Evolutionary conservation across 257 asterid species (phyloP), one percentile per base, ranked within the genome.

Genomic region (Jaltomata sinuosa): DNA sequence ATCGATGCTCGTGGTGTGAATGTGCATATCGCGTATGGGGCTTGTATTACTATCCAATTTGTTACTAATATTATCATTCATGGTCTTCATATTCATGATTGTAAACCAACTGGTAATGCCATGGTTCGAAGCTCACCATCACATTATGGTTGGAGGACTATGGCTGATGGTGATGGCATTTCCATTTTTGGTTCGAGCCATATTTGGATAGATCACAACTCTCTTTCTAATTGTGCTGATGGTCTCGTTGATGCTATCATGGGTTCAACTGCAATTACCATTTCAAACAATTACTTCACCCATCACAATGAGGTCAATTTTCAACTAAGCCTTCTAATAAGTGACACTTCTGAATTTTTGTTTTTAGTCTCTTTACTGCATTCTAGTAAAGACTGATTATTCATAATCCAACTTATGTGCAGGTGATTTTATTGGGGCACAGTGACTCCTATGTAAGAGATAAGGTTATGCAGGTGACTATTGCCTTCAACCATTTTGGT

Each of bases 251-350:
- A 95, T 83, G 98, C 97, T 22, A 87, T 95, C 69, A 93, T 93
- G 98, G 98, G 94, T 1, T 96, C 99, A 4, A 96, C 99, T 0
- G 98, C 98, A 15, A 92, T 96, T 68, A 96, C 99, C 86, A 93
- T 96, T 69, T 94, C 99, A 0, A 96, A 94, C 71, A 94, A 94
- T 84, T 93, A 91, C 85, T 96, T 96, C 65, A 93, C 99, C 42
- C 97, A 93, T 80, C 99, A 96, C 84, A 92, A 94, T 81, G 97
- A 96, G 97, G 99, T 95, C 42, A 31, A 21, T 25, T 40, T 40
- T 81, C 22, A 14, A 29, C 38, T 40, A 61, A 61, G 4, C 45
- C 65, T 29, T 52, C 36, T 40, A 38, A 21, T 21, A 52, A 16
- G 65, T n/a, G 0, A 19, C 34, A 78, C 29, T 22, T 11, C n/a